Percentiles rank a stretch among this genome's conserved stretches.
These are phyloP conservation scores for Lipomyces yamadae DNA, from an alignment of 805 yeast genomes.

Conservation along the genomic window DNA sequence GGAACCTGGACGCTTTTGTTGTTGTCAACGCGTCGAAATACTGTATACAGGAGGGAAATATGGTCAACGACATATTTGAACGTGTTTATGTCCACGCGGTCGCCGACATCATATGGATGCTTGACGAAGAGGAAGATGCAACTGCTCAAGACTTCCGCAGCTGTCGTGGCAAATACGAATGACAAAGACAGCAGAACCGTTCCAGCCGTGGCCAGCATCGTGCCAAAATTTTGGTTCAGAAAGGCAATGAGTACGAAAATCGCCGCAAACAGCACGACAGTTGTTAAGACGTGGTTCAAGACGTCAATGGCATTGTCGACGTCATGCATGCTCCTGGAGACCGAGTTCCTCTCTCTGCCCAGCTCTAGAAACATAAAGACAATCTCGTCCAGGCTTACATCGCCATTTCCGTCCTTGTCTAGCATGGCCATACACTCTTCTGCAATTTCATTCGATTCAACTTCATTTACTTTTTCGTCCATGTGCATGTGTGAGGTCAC, in stretches of 20 bases:
- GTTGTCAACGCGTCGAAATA: slow-evolving; percentile 43
- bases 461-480: slow-evolving; percentile 9
- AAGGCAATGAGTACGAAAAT: slow-evolving; percentile 49
- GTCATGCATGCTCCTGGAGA: slow-evolving; percentile 47
- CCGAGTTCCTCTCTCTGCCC: slow-evolving; percentile 46
- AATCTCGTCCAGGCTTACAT: slow-evolving; percentile 48
- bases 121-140: slow-evolving; percentile 50
- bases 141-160: slow-evolving; percentile 49
- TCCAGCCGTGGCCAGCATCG: slow-evolving; percentile 51
- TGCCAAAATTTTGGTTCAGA: slow-evolving; percentile 49
- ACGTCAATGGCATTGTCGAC: slow-evolving; percentile 50
- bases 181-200: slow-evolving; percentile 49
- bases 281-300: slow-evolving; percentile 47
- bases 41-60: slow-evolving; percentile 47
- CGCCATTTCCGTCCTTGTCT: slow-evolving; percentile 47
- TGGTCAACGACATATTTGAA: slow-evolving; percentile 42
- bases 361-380: slow-evolving; percentile 43
- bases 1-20: slow-evolving; percentile 46
- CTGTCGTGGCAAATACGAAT: slow-evolving; percentile 47
- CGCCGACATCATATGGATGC: slow-evolving; percentile 52
- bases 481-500: slow-evolving; percentile 1
- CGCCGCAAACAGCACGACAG: slow-evolving; percentile 44
- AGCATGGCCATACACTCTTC: slow-evolving; percentile 38
- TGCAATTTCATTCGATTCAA: slow-evolving; percentile 7
- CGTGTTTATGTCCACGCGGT: slow-evolving; percentile 44